Base-by-base conservation (phyloP, 1,139 yeast species). In the Protomyces inundatus region DNA sequence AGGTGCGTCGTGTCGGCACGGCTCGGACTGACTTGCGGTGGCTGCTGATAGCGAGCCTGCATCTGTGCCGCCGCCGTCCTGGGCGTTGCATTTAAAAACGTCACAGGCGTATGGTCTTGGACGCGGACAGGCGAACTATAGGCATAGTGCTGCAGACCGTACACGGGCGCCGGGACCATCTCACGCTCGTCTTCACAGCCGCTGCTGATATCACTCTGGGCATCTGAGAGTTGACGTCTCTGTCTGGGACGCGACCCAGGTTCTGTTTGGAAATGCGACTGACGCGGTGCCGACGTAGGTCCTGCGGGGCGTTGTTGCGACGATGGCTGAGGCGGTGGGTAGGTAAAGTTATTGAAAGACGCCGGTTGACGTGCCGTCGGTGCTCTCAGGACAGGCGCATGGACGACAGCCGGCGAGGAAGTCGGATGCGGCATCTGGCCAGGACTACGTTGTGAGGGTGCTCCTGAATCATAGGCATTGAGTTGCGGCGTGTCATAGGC, bases 271-370 rank as follows among this genome's bases (percentile, higher is more conserved):
- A 23, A 23, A 42, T 23, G 32, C 7, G 23, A 10, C 23, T 42
- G 48, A 9, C 48, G 23, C 9, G 48, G 48, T 30, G 48, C 48
- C 23, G 48, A 42, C 32, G 48, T 42, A 9, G 48, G 48, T 1
- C 48, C 48, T 9, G 12, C 14, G 2, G n/a, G 48, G 6, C 16
- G 48, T 16, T 42, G 48, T 16, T 12, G 48, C 23, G 10, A 6
- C 30, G n/a, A 30, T 9, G n/a, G 48, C 5, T 4, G 12, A 42
- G 48, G 45, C 3, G 56, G 55, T 10, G 62, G 62, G 23, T 58
- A 58, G 34, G 39, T 23, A 52, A 51, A 58, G 56, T 58, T 55
- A 34, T 58, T 58, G 56, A 58, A 58, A 40, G 53, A 55, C 32
- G 62, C 62, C 36, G 53, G 62, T 23, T 52, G 56, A 39, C 45